These are phyloP conservation scores for Mesembryanthemum crystallinum DNA, from an alignment of 148 eudicot species.

Conservation along the genomic window DNA sequence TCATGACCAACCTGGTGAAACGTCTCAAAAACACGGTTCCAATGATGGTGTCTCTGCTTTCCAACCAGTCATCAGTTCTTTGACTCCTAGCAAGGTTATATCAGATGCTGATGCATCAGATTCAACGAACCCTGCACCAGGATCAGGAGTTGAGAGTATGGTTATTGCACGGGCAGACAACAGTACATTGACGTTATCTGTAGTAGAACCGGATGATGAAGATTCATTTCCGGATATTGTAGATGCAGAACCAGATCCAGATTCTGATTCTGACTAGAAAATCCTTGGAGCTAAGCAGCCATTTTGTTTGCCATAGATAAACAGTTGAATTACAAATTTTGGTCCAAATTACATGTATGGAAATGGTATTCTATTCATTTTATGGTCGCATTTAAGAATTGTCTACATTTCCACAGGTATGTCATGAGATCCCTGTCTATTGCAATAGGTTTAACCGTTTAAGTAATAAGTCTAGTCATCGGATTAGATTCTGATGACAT, in stretches of 20 bases:
- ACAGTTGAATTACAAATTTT: neutral
- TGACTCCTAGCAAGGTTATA: constrained; percentile 6
- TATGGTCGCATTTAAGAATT: neutral
- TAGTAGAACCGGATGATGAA: constrained; percentile 19
- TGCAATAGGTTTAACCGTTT: too few species aligned
- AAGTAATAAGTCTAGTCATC: too few species aligned
- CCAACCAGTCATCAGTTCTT: constrained; percentile 6
- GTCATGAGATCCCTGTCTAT: too few species aligned
- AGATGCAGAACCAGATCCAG: constrained; percentile 37
- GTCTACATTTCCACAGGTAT: too few species aligned
- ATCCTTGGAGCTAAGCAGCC: neutral
- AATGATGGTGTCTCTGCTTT: neutral
- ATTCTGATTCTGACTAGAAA: constrained; percentile 25
- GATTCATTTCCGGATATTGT: constrained; percentile 35
- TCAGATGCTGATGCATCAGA: constrained; percentile 16
- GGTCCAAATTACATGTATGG: neutral
- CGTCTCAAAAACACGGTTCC: constrained; percentile 2
- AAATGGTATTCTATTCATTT: neutral
- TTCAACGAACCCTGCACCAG: neutral
- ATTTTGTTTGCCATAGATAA: neutral
- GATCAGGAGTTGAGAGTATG: constrained; percentile 5
- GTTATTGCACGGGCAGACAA: neutral
- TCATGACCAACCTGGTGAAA: constrained; percentile 16
- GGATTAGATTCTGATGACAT: too few species aligned
- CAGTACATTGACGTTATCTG: neutral